A percentile compares a stretch with the other conserved stretches of the same genome.
These are phyloP conservation scores for Nymphaea colorata DNA, from an alignment of 164 flowering plant genomes.

Conservation along the genomic window DNA sequence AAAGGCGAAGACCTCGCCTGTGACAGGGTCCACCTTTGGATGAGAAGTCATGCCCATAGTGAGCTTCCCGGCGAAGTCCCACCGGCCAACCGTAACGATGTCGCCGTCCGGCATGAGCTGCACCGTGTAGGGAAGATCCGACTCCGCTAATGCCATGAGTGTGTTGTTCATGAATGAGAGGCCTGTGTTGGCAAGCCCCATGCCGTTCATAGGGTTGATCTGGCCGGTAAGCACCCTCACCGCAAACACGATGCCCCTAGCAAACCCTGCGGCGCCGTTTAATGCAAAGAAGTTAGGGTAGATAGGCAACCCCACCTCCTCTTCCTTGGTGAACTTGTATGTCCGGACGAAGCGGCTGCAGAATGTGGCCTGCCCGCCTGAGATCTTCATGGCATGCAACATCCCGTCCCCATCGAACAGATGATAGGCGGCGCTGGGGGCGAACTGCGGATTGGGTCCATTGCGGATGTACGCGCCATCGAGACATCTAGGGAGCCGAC, in stretches of 20 bases:
- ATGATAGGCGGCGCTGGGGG: constrained; percentile 76
- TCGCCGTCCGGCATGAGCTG: too few species aligned
- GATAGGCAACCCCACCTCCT: constrained; percentile 26
- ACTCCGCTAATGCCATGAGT: too few species aligned
- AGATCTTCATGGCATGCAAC: constrained; percentile 40
- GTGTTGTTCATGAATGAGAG: constrained; percentile 32
- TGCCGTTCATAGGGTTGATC: constrained; percentile 36
- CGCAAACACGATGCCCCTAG: constrained; percentile 35
- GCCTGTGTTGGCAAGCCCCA: constrained; percentile 71
- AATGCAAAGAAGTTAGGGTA: constrained; percentile 58
- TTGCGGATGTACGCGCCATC: constrained; percentile 78
- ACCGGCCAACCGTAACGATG: too few species aligned
- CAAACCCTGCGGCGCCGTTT: constrained; percentile 32
- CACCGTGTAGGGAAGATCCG: too few species aligned
- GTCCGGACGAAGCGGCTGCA: too few species aligned
- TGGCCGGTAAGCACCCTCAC: constrained; percentile 39
- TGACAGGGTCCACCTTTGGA: too few species aligned
- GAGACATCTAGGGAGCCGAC: constrained; percentile 48
- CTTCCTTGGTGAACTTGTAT: constrained; percentile 42
- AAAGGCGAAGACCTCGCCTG: too few species aligned
- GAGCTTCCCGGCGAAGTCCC: too few species aligned
- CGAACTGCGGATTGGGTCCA: constrained; percentile 73
- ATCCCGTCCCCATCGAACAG: constrained; percentile 88
- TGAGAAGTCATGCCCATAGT: too few species aligned
- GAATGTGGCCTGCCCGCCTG: too few species aligned